Conservation (phyloP, 352 stramenopile species). For the Phytophthora ohioensis region DNA sequence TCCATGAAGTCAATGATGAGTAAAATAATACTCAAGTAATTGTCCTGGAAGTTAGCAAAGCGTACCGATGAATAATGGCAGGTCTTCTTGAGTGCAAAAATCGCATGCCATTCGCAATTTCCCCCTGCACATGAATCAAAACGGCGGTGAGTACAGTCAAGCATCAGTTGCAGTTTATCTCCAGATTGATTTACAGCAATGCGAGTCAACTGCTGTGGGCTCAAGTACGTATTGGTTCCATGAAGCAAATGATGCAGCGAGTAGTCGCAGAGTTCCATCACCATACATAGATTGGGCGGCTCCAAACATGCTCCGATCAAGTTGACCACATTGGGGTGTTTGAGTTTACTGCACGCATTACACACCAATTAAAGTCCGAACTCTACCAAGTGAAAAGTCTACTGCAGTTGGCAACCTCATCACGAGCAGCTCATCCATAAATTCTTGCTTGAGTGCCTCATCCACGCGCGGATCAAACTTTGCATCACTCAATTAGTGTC, state of each 20-base stretch:
- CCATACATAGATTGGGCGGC: slow-evolving; percentile 82
- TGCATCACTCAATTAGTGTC: neutral
- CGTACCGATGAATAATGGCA: slow-evolving; percentile 87
- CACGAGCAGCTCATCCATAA: slow-evolving; percentile 94
- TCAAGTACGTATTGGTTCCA: slow-evolving; percentile 57
- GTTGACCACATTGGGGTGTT: slow-evolving; percentile 78
- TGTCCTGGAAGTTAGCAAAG: neutral
- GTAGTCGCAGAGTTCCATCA: slow-evolving; percentile 81
- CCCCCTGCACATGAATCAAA: slow-evolving; percentile 45
- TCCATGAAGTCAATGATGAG: neutral
- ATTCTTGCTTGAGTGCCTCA: slow-evolving; percentile 89
- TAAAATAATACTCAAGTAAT: neutral
- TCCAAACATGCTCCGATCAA: slow-evolving; percentile 81
- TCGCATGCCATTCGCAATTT: slow-evolving; percentile 86
- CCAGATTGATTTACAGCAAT: slow-evolving; percentile 47
- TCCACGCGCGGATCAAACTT: slow-evolving; percentile 91
- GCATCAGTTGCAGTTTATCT: too few species aligned
- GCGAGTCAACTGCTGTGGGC: slow-evolving; percentile 57
- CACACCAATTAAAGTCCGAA: neutral
- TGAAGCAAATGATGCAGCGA: slow-evolving; percentile 79
- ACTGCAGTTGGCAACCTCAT: slow-evolving; percentile 62
- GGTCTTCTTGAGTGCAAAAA: slow-evolving; percentile 88
- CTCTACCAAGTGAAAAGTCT: neutral
- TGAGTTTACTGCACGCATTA: slow-evolving; percentile 51
- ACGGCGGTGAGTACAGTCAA: too few species aligned